Percentiles rank a stretch among this genome's conserved stretches.
These are phyloP conservation scores for Amanita phalloides DNA, from an alignment of 768 basidiomycete species.

Conservation along the genomic window DNA sequence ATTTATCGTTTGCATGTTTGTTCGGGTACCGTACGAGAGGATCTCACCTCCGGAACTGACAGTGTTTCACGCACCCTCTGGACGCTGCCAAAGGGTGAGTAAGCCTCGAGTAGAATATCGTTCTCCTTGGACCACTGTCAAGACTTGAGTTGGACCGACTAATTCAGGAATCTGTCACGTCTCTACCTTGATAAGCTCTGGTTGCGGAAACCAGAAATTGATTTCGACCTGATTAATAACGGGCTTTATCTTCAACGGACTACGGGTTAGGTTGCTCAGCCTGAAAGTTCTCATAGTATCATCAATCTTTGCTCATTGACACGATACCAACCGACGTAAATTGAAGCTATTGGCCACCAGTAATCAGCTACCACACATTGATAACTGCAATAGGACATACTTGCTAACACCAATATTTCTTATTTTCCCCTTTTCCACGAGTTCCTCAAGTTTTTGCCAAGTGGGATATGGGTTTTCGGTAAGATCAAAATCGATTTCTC, in stretches of 20 bases:
- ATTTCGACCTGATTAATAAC: slow-evolving; percentile 77
- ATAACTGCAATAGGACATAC: slow-evolving; percentile 20
- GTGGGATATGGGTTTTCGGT: slow-evolving; percentile 67
- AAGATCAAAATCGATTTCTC: slow-evolving; percentile 30
- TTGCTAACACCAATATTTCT: slow-evolving; percentile 82
- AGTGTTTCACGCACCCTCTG: slow-evolving; percentile 48
- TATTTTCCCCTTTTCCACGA: slow-evolving; percentile 68
- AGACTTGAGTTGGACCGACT: not conserved
- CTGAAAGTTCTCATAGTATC: slow-evolving; percentile 17
- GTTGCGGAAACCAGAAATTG: slow-evolving; percentile 69
- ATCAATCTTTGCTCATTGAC: not conserved
- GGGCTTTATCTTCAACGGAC: slow-evolving; percentile 46
- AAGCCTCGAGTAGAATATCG: slow-evolving; percentile 57
- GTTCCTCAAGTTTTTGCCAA: slow-evolving; percentile 71
- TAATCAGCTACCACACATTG: not conserved
- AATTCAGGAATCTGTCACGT: not conserved
- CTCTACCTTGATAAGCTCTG: slow-evolving; percentile 56
- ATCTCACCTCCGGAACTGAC: slow-evolving; percentile 39
- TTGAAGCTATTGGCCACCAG: slow-evolving; percentile 36
- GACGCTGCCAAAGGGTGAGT: slow-evolving; percentile 64
- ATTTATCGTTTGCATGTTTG: not conserved
- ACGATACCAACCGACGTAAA: slow-evolving; percentile 30
- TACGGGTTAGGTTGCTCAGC: slow-evolving; percentile 52
- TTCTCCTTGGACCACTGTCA: slow-evolving; percentile 58
- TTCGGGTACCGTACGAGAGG: not conserved